Percentiles rank a stretch among this genome's conserved stretches.
phyloP scores from a whole-genome alignment of 106 monocot species.

The Apostasia shenzhenica region DNA sequence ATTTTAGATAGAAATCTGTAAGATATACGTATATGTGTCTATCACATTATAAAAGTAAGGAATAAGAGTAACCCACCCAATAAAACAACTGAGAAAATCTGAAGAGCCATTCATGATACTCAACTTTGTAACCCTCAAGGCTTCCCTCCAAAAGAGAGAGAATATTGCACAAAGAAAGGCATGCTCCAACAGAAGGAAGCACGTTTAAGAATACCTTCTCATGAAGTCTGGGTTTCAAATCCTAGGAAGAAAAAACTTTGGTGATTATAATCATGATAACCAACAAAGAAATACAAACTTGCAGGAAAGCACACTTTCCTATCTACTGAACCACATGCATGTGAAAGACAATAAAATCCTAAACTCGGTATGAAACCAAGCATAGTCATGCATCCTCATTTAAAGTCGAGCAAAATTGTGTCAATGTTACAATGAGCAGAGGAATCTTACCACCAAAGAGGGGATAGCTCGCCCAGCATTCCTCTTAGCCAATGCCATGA shows the following conservation, averaged over 20 bases:
- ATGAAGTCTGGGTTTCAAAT: slow-evolving; percentile 4
- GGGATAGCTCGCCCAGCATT: not conserved
- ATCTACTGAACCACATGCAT: too few species aligned
- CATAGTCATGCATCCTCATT: too few species aligned
- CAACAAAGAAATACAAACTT: not conserved
- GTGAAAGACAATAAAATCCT: too few species aligned
- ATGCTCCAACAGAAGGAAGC: slow-evolving; percentile 44
- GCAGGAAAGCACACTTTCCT: too few species aligned
- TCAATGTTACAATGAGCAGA: not conserved
- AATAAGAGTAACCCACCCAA: slow-evolving; percentile 53
- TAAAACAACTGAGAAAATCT: slow-evolving; percentile 44
- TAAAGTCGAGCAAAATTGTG: too few species aligned
- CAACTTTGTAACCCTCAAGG: slow-evolving; percentile 20
- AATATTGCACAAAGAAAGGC: slow-evolving; percentile 42
- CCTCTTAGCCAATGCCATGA: slow-evolving; percentile 1
- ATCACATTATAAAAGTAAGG: not conserved
- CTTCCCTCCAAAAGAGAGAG: slow-evolving; percentile 32
- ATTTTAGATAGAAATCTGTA: not conserved
- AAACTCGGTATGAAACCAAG: too few species aligned
- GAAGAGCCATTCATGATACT: slow-evolving; percentile 54
- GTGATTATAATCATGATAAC: not conserved
- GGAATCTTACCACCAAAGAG: not conserved
- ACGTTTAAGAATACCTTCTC: slow-evolving; percentile 38
- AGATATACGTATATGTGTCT: not conserved
- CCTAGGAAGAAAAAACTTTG: not conserved